Base-by-base conservation (phyloP, 1,284 basidiomycete species). In the Moniliophthora roreri region DNA sequence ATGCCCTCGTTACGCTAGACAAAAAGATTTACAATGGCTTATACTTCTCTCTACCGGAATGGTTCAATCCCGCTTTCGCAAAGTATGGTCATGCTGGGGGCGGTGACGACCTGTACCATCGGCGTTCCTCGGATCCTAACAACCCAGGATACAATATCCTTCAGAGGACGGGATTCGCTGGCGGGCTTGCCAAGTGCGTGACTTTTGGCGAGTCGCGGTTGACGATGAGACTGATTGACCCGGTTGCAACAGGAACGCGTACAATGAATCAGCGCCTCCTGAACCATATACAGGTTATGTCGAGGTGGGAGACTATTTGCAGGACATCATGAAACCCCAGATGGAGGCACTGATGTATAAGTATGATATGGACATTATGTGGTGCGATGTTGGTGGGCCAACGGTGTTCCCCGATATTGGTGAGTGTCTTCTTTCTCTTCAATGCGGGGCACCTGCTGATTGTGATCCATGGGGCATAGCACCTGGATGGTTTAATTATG, bases 231-330 rank as follows among this genome's bases (percentile, higher is more conserved):
- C 11, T 46, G 21, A n/a, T 9, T 37, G 28, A 36, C 38, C 11
- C 10, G 18, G 16, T 24, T 9, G 34, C 16, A 37, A 6, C 28
- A 56, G 55, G 18, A 71, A 75, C 56, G 65, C 69, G 0, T 75
- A 65, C 61, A 67, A 69, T 24, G 54, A 62, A 11, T 64, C 63
- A 16, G 63, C 67, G 49, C 58, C 48, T 6, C 26, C 62, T 23
- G 74, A 76, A 58, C 68, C 71, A 8, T 76, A 72, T 57, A 72
- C 66, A 1, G 74, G 74, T 1, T 61, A 63, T n/a, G 49, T 70
- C 26, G 60, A 62, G 9, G 68, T 69, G 2, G 62, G 66, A 16
- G 71, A 75, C 54, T 75, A 66, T 55, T 54, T 76, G 21, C 55
- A 66, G 24, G 72, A 74, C 42, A 58, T 75, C 4, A 73, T 75